Conservation (phyloP, 495 filamentous ascomycete species). For the Letharia lupina region DNA sequence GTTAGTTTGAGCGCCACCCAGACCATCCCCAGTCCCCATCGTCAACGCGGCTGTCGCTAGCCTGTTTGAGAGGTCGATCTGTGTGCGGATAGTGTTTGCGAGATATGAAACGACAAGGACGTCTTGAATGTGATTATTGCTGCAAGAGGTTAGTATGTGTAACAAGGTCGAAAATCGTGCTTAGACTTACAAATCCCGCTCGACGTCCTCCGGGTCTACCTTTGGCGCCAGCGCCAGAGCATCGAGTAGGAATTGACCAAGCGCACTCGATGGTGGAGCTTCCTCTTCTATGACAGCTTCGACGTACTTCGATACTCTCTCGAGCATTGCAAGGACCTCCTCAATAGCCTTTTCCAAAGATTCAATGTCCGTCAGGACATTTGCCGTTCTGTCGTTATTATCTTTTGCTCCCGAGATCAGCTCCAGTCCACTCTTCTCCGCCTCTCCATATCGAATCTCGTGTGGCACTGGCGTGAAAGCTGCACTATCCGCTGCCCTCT, state of each 20-base stretch:
- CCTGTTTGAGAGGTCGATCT: conserved; percentile 94
- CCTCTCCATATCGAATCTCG: conserved; percentile 81
- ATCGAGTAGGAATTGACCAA: conserved; percentile 92
- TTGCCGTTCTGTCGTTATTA: conserved; percentile 59
- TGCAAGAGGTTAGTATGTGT: conserved; percentile 28
- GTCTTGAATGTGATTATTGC: conserved; percentile 98
- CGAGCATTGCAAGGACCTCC: conserved; percentile 76
- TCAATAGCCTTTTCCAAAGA: conserved; percentile 74
- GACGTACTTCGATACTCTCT: conserved; percentile 83
- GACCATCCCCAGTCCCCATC: conserved; percentile 44
- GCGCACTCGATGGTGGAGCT: conserved; percentile 62
- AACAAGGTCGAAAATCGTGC: neutral
- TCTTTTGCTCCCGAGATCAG: conserved; percentile 75
- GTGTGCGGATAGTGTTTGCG: conserved; percentile 96
- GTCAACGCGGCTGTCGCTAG: conserved; percentile 78
- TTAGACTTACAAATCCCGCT: conserved; percentile 74
- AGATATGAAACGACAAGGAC: conserved; percentile 94
- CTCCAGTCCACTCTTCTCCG: conserved; percentile 87
- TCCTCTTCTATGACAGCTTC: conserved; percentile 69
- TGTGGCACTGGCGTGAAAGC: conserved; percentile 94
- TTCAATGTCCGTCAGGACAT: conserved; percentile 78
- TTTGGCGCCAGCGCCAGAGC: conserved; percentile 86
- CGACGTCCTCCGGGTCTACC: conserved; percentile 79
- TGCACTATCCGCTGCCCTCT: conserved; percentile 88
- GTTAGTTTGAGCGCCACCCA: conserved; percentile 23